phyloP scores from a whole-genome alignment of 2,329 filamentous ascomycete genomes.

The Calonectria henricotiae region DNA sequence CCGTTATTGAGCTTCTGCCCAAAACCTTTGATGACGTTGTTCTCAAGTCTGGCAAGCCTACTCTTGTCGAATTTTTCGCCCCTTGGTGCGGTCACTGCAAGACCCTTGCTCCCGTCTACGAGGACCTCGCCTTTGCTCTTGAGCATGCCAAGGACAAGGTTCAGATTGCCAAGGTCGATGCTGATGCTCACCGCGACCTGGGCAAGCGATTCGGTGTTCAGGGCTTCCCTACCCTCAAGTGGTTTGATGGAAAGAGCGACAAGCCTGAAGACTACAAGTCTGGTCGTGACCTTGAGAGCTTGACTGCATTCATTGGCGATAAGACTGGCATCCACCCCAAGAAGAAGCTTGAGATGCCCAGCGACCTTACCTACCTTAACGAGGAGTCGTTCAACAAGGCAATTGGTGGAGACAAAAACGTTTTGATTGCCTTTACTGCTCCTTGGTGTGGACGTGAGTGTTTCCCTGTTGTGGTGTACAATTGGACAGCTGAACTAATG shows the following conservation, averaged over 20 bases:
- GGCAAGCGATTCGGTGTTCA: constrained; percentile 91
- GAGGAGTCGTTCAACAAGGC: constrained; percentile 84
- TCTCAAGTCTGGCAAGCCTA: constrained; percentile 92
- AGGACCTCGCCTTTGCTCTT: constrained; percentile 86
- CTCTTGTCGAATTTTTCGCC: constrained; percentile 97
- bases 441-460: constrained; percentile 98
- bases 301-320: constrained; percentile 85
- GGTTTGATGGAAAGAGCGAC: constrained; percentile 95
- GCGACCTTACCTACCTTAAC: constrained; percentile 84
- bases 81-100: constrained; percentile 99
- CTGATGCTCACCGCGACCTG: constrained; percentile 87
- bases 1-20: constrained; percentile 91
- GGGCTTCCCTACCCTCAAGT: constrained; percentile 98
- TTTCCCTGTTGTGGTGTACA: background rate
- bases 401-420: constrained; percentile 89
- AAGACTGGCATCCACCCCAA: constrained; percentile 90
- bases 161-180: constrained; percentile 95
- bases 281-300: constrained; percentile 88
- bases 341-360: constrained; percentile 81
- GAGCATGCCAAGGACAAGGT: constrained; percentile 81
- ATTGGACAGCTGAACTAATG: constrained; percentile 31
- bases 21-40: constrained; percentile 94
- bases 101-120: constrained; percentile 93
- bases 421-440: constrained; percentile 96
- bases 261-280: constrained; percentile 89